phyloP scores from a whole-genome alignment of 108 stramenopile species.

The Chaetoceros tenuissimus region DNA sequence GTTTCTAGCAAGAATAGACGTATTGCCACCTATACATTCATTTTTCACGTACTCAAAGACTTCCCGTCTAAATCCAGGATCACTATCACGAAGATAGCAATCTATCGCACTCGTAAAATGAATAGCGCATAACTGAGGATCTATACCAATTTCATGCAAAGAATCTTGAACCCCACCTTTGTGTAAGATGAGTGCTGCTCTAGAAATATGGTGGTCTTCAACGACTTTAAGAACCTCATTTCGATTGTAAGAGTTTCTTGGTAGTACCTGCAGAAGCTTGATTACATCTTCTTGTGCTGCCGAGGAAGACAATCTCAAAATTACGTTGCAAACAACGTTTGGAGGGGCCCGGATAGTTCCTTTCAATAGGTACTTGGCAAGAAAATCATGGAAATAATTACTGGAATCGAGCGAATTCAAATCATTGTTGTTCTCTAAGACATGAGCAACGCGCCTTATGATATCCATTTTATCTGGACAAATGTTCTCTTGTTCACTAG shows the following conservation, averaged over 20 bases:
- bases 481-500: constrained; percentile 8
- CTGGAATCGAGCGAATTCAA: too few species aligned
- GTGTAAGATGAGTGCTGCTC: constrained; percentile 64
- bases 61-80: constrained; percentile 41
- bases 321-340: constrained; percentile 40
- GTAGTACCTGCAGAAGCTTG: constrained; percentile 49
- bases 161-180: constrained; percentile 44
- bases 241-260: constrained; percentile 49
- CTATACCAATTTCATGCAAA: constrained; percentile 11
- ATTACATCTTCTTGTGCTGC: constrained; percentile 33
- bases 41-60: constrained; percentile 70
- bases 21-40: constrained; percentile 42
- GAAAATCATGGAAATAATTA: constrained; percentile 50
- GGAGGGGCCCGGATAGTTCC: constrained; percentile 51
- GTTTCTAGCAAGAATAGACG: constrained; percentile 5
- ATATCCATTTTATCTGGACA: constrained; percentile 3
- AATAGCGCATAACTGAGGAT: constrained; percentile 21
- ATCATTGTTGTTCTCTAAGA: too few species aligned
- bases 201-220: constrained; percentile 43
- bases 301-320: constrained; percentile 41
- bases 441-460: neutral
- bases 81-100: constrained; percentile 65
- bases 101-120: constrained; percentile 68
- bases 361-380: constrained; percentile 66
- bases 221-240: constrained; percentile 49